phyloP scores from a whole-genome alignment of 768 basidiomycete species.

The Tubosaeta brunneosetosa region DNA sequence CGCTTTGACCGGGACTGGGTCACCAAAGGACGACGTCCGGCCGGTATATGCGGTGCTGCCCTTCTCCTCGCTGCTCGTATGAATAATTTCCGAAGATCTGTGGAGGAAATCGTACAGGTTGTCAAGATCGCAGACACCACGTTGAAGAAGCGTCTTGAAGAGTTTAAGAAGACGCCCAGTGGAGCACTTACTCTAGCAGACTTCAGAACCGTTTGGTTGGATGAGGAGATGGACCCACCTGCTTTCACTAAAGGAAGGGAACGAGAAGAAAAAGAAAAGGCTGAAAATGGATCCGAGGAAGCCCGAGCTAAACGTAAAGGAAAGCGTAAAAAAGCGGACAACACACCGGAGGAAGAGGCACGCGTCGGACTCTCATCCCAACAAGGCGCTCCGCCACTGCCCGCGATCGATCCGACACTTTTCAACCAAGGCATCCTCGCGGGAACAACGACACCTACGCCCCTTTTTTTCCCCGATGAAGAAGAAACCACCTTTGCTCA shows the following conservation, averaged over 20 bases:
- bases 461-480: constrained; percentile 43
- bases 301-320: constrained; percentile 27
- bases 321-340: constrained; percentile 39
- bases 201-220: constrained; percentile 86
- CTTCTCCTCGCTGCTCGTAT: constrained; percentile 93
- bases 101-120: constrained; percentile 96
- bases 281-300: constrained; percentile 31
- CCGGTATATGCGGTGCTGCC: constrained; percentile 96
- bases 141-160: constrained; percentile 85
- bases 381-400: constrained; percentile 17
- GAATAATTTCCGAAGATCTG: constrained; percentile 92
- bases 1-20: constrained; percentile 98
- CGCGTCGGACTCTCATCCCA: constrained; percentile 9
- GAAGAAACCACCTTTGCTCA: constrained; percentile 39
- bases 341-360: constrained; percentile 32
- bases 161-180: constrained; percentile 89
- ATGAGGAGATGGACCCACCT: constrained; percentile 89
- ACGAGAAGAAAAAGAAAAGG: constrained; percentile 51
- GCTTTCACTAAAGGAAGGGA: constrained; percentile 78
- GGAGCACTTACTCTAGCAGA: constrained; percentile 83
- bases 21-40: constrained; percentile 89
- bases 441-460: constrained; percentile 39
- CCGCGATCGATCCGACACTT: constrained; percentile 51
- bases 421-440: constrained; percentile 66
- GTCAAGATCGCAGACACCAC: constrained; percentile 99